Conservation (phyloP, 2,329 filamentous ascomycete species). For the Juglanconis sp. region DNA sequence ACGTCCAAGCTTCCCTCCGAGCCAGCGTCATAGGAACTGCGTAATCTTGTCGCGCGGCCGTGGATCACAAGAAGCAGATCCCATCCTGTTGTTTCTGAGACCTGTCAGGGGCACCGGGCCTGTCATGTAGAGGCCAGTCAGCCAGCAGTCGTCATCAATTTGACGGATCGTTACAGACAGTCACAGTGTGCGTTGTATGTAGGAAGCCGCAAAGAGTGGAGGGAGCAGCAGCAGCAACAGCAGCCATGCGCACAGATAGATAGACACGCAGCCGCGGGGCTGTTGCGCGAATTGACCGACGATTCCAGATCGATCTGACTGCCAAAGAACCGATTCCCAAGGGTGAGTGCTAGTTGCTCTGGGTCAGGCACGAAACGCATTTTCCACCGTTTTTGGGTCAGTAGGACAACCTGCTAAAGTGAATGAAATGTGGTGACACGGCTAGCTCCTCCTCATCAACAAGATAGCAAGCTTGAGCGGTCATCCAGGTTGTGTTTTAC, state of each 20-base stretch:
- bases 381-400: not conserved
- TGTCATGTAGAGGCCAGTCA: not conserved
- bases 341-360: too few species aligned
- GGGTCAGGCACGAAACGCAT: too few species aligned
- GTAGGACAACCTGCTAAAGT: conserved; percentile 1
- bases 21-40: not conserved
- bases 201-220: not conserved
- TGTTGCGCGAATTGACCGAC: not conserved
- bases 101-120: not conserved
- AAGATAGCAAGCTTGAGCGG: not conserved
- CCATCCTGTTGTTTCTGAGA: not conserved
- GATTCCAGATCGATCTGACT: not conserved
- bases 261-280: not conserved
- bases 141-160: not conserved
- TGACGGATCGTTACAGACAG: not conserved
- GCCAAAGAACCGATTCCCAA: not conserved
- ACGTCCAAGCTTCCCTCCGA: not conserved
- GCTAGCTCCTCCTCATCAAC: not conserved
- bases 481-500: not conserved
- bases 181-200: not conserved
- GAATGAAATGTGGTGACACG: not conserved
- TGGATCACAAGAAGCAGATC: not conserved
- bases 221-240: not conserved
- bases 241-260: not conserved
- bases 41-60: conserved; percentile 4